Evolutionary conservation across 2,329 filamentous ascomycete genomes (phyloP).

Genomic region (Microdochium bolleyi): DNA sequence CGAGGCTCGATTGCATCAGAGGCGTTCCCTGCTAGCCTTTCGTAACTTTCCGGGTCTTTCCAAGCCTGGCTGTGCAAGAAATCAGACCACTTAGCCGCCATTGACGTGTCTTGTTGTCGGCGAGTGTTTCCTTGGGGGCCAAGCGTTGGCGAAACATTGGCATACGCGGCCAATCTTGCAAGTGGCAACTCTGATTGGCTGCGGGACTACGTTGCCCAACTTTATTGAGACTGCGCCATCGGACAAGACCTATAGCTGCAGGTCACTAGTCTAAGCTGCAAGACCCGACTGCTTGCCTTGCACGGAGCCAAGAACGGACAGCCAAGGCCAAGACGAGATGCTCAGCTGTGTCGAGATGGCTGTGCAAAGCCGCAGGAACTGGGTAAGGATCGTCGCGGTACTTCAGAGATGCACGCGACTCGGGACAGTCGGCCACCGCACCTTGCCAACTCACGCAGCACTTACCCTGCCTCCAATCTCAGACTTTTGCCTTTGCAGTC

Average conservation of each 20-base stretch:
- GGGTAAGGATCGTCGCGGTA: background rate
- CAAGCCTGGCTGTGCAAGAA: no score
- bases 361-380: background rate
- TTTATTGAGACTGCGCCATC: background rate
- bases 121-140: background rate
- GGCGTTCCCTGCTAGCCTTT: no score
- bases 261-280: no score
- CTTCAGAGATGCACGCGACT: background rate
- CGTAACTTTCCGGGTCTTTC: no score
- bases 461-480: no score
- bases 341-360: background rate
- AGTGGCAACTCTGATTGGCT: background rate
- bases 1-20: no score
- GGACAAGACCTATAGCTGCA: no score
- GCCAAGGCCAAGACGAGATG: background rate
- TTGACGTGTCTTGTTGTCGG: no score
- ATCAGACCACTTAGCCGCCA: no score
- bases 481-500: no score
- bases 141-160: background rate
- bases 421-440: no score
- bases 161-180: background rate
- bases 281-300: background rate
- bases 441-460: no score
- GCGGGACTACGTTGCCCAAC: background rate
- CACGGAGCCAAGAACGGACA: background rate